These are phyloP conservation scores for Peltaster fructicola DNA, from an alignment of 2,329 filamentous ascomycete genomes.

Conservation along the genomic window DNA sequence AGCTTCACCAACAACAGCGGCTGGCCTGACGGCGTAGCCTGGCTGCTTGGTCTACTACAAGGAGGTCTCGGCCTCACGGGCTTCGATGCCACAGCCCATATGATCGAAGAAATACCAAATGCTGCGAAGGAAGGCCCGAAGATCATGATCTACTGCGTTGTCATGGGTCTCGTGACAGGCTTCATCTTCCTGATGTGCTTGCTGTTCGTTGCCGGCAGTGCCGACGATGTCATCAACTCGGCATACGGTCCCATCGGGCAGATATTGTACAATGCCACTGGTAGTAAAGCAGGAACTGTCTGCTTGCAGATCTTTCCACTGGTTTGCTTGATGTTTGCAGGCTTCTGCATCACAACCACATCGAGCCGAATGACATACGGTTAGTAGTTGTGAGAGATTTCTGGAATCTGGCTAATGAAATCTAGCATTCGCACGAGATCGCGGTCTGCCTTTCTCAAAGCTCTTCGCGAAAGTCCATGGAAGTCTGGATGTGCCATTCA, in stretches of 20 bases:
- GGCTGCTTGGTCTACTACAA: constrained; percentile 27
- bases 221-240: constrained; percentile 16
- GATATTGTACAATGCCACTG: constrained; percentile 20
- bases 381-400: background rate
- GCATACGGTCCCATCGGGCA: constrained; percentile 17
- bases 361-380: constrained; percentile 20
- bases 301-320: constrained; percentile 21
- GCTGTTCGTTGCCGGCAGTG: constrained; percentile 19
- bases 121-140: constrained; percentile 18
- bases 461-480: constrained; percentile 19
- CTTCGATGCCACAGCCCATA: constrained; percentile 36
- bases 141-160: constrained; percentile 17
- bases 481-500: constrained; percentile 18
- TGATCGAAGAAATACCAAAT: constrained; percentile 24
- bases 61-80: constrained; percentile 24
- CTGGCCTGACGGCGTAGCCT: constrained; percentile 22
- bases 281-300: constrained; percentile 17
- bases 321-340: constrained; percentile 19
- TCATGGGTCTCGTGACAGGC: constrained; percentile 19
- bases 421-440: constrained; percentile 19
- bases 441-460: constrained; percentile 18
- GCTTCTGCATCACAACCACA: constrained; percentile 20
- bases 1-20: constrained; percentile 43
- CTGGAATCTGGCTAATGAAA: constrained; percentile 2
- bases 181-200: constrained; percentile 20